These are phyloP conservation scores for Gaeumannomyces tritici DNA, from an alignment of 2,329 filamentous ascomycete species.

Conservation along the genomic window DNA sequence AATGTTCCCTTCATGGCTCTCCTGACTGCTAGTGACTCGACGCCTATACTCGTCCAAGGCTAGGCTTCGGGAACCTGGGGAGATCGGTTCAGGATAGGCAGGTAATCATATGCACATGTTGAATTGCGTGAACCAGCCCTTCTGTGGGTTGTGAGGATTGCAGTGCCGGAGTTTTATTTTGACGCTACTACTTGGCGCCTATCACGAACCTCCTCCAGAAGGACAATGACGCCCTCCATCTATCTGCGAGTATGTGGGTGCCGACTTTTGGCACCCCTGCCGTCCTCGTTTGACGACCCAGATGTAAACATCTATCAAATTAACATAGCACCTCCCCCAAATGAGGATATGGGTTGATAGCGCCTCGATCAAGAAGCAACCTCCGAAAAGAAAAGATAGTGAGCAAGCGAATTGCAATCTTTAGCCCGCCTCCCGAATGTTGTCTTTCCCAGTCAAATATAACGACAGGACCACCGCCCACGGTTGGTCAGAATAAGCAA, in stretches of 20 bases:
- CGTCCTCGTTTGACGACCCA: neutral
- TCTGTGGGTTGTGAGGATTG: too few species aligned
- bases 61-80: too few species aligned
- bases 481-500: neutral
- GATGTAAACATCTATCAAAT: neutral
- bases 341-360: neutral
- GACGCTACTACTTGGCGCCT: too few species aligned
- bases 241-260: neutral
- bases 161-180: too few species aligned
- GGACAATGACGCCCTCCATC: too few species aligned
- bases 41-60: too few species aligned
- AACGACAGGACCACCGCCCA: neutral
- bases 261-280: neutral
- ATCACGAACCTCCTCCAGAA: too few species aligned
- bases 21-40: too few species aligned
- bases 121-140: too few species aligned
- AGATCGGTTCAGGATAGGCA: too few species aligned
- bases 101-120: too few species aligned
- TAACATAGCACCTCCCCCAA: neutral
- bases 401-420: neutral
- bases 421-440: neutral
- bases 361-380: neutral
- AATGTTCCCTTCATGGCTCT: too few species aligned
- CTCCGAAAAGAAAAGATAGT: neutral
- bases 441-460: neutral